Conservation (phyloP, 2,329 filamentous ascomycete species). For the Drechslera avenae region DNA sequence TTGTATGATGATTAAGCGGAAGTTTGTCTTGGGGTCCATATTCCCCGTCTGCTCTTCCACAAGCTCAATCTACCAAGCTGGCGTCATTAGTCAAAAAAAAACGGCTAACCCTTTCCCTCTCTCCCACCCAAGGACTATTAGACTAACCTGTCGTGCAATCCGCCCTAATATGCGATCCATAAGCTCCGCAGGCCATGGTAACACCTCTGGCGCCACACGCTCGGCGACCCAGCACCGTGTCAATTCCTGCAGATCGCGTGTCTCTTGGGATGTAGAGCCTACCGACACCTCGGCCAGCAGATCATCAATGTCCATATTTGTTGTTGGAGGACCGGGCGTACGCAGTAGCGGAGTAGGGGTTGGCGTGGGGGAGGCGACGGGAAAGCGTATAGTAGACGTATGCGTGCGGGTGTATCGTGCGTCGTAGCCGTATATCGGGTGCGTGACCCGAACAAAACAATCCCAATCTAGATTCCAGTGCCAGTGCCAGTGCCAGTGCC, state of each 20-base stretch:
- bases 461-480: too few relatives aligned
- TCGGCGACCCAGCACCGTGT: constrained; percentile 95
- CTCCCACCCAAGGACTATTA: background rate
- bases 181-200: constrained; percentile 75
- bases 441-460: too few relatives aligned
- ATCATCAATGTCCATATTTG: constrained; percentile 56
- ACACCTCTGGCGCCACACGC: constrained; percentile 84
- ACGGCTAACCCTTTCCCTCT: too few relatives aligned
- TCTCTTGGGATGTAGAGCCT: constrained; percentile 59
- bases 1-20: constrained; percentile 91
- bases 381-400: background rate
- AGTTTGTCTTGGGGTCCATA: constrained; percentile 89
- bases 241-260: constrained; percentile 81
- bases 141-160: constrained; percentile 46
- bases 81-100: constrained; percentile 24
- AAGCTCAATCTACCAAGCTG: constrained; percentile 50
- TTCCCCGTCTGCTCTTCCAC: constrained; percentile 71
- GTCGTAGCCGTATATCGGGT: too few relatives aligned
- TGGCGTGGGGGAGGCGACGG: background rate
- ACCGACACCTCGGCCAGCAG: constrained; percentile 58
- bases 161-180: constrained; percentile 80
- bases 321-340: background rate
- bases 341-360: too few relatives aligned
- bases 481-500: too few relatives aligned
- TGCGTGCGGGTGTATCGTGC: background rate